Percentiles rank a stretch among this genome's conserved stretches.
phyloP scores from a whole-genome alignment of 495 filamentous ascomycete genomes.

The Penicillium lagena region DNA sequence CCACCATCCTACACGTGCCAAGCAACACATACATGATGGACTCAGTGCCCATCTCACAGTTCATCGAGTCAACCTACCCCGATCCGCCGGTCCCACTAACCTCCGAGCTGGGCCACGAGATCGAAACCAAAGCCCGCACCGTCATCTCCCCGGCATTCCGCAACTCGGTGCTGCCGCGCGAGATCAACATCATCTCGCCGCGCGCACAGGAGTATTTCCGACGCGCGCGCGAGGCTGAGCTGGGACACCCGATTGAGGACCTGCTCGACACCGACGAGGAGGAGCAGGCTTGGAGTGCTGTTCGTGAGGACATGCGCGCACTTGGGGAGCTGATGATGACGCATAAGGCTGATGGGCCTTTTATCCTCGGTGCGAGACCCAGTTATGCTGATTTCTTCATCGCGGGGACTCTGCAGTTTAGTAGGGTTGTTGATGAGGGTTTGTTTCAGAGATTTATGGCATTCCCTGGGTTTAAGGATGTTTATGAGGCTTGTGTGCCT shows the following conservation, averaged over 20 bases:
- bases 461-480: conserved; percentile 20
- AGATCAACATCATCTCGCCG: conserved; percentile 31
- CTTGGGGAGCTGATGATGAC: conserved; percentile 26
- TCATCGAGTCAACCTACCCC: conserved; percentile 34
- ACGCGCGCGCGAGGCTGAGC: conserved; percentile 25
- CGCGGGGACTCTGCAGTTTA: conserved; percentile 26
- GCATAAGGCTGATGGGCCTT: conserved; percentile 27
- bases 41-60: conserved; percentile 28
- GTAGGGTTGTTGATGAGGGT: conserved; percentile 28
- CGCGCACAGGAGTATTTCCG: conserved; percentile 34
- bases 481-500: conserved; percentile 32
- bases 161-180: conserved; percentile 24
- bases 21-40: conserved; percentile 36
- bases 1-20: conserved; percentile 33
- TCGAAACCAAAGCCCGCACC: conserved; percentile 22
- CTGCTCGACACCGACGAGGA: conserved; percentile 24
- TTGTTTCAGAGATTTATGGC: conserved; percentile 22
- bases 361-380: conserved; percentile 26
- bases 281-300: conserved; percentile 21
- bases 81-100: conserved; percentile 22
- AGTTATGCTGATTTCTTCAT: conserved; percentile 35
- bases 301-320: conserved; percentile 13
- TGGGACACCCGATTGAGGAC: conserved; percentile 28
- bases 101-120: conserved; percentile 27
- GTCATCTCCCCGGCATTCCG: conserved; percentile 17